Evolutionary conservation across 345 rosid species (phyloP).

Genomic region (Arabis hirsuta): DNA sequence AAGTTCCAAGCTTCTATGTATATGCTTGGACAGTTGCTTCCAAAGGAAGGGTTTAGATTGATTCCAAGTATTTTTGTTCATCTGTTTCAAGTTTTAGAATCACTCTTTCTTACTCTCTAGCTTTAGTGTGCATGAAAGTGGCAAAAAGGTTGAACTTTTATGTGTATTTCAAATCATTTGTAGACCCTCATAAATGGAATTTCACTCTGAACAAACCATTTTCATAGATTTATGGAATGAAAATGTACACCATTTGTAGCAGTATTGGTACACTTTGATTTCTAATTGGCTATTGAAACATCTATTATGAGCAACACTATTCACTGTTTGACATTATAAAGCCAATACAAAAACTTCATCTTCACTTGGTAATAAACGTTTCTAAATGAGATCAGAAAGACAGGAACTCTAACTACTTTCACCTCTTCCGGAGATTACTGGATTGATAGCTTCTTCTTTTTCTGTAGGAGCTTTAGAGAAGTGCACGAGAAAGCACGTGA

Average conservation of each 20-base stretch:
- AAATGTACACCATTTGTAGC: too few species aligned
- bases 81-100: neutral
- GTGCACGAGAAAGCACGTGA: neutral
- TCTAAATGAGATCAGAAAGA: slow-evolving; percentile 5
- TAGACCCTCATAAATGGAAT: too few species aligned
- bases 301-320: neutral
- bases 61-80: too few species aligned
- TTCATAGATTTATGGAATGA: too few species aligned
- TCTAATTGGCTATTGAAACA: neutral
- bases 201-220: too few species aligned
- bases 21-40: too few species aligned
- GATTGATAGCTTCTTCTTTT: neutral
- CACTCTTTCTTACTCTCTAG: neutral
- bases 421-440: neutral
- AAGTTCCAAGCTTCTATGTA: too few species aligned
- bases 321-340: neutral
- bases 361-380: neutral
- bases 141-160: too few species aligned
- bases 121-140: too few species aligned
- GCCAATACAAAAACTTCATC: neutral
- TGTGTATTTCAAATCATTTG: too few species aligned
- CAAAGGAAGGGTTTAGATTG: too few species aligned
- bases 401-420: neutral
- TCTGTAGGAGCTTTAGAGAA: slow-evolving; percentile 1
- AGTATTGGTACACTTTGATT: too few species aligned